Conservation (phyloP, 371 early-diverging fungal species). For the Circinella umbellata region DNA sequence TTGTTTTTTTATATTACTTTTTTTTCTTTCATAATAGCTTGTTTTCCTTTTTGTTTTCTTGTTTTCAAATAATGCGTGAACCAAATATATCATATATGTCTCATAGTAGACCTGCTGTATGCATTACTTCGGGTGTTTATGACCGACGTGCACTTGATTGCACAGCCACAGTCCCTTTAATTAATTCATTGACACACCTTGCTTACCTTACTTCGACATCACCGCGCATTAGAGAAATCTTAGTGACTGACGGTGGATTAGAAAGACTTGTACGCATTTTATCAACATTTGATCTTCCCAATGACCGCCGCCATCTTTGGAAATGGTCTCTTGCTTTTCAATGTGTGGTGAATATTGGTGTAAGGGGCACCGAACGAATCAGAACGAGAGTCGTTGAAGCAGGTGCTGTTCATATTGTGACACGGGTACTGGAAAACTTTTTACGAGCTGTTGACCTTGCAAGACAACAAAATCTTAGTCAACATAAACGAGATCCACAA, state of each 20-base stretch:
- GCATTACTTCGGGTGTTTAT: conserved; percentile 82
- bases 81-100: conserved; percentile 80
- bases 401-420: conserved; percentile 79
- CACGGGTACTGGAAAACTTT: conserved; percentile 78
- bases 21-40: background rate
- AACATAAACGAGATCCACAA: conserved; percentile 1
- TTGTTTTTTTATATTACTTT: background rate
- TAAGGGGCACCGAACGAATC: conserved; percentile 82
- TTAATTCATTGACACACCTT: conserved; percentile 87
- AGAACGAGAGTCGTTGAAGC: conserved; percentile 85
- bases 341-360: conserved; percentile 85
- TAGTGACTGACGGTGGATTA: conserved; percentile 88
- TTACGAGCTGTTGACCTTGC: conserved; percentile 60
- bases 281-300: conserved; percentile 58
- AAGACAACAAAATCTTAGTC: conserved; percentile 48
- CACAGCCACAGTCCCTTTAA: conserved; percentile 84
- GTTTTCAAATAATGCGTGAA: conserved; percentile 70
- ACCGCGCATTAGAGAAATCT: conserved; percentile 78
- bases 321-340: conserved; percentile 87
- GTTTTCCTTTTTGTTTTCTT: background rate
- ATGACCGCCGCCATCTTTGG: conserved; percentile 73
- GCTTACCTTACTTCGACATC: conserved; percentile 84
- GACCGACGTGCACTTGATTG: conserved; percentile 91
- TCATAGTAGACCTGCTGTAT: conserved; percentile 77
- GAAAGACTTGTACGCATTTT: conserved; percentile 84